These are phyloP conservation scores for Anaeromyces robustus DNA, from an alignment of 192 early-diverging fungal species.

Conservation along the genomic window DNA sequence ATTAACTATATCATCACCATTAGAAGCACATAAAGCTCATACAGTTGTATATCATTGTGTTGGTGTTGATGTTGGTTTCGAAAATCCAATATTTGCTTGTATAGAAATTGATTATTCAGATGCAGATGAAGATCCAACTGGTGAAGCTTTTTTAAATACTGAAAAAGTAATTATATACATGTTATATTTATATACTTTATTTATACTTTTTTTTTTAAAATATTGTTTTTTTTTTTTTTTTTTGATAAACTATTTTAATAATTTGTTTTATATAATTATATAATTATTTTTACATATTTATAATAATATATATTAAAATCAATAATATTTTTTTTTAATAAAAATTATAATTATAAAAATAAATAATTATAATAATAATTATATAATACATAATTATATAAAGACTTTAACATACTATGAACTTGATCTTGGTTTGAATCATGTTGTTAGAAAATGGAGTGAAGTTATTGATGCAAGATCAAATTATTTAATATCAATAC, in stretches of 20 bases:
- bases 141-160: slow-evolving; percentile 45
- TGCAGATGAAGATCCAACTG: slow-evolving; percentile 57
- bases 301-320: too few relatives aligned
- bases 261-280: too few relatives aligned
- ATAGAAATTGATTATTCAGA: slow-evolving; percentile 77
- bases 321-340: too few relatives aligned
- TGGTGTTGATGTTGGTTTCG: slow-evolving; percentile 93
- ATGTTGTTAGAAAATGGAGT: slow-evolving; percentile 94
- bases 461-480: slow-evolving; percentile 54
- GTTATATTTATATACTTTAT: slow-evolving; percentile 6
- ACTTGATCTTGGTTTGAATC: slow-evolving; percentile 95
- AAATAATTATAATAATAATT: too few relatives aligned
- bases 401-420: slow-evolving; percentile 84
- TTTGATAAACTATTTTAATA: too few relatives aligned
- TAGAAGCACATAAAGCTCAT: slow-evolving; percentile 78
- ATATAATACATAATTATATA: too few relatives aligned
- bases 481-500: slow-evolving; percentile 67
- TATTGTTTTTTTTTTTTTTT: too few relatives aligned
- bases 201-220: not conserved
- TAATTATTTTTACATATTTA: too few relatives aligned
- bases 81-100: slow-evolving; percentile 94
- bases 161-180: slow-evolving; percentile 41
- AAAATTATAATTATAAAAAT: too few relatives aligned
- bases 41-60: slow-evolving; percentile 63
- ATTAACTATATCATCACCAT: slow-evolving; percentile 81